A percentile compares a stretch with the other conserved stretches of the same genome.
phyloP scores from a whole-genome alignment of 768 basidiomycete species.

The Phlebiopsis flavidoalba region DNA sequence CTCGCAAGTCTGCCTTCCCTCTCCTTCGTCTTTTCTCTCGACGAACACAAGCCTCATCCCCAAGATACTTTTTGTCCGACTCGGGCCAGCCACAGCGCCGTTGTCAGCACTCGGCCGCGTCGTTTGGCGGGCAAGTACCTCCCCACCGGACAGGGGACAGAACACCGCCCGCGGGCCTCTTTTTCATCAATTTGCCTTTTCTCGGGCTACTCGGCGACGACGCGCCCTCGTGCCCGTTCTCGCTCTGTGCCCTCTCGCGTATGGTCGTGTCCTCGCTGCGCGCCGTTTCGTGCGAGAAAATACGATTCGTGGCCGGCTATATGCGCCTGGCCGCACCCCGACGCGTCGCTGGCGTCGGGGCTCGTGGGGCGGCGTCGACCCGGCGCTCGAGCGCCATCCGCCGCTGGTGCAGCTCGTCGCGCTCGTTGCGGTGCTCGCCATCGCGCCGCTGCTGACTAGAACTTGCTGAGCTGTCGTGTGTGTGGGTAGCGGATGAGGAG shows the following conservation, averaged over 20 bases:
- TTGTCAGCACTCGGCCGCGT: neutral
- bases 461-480: no score
- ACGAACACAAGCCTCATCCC: neutral
- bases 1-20: neutral
- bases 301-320: neutral
- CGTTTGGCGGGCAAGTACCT: neutral
- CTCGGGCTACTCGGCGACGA: neutral
- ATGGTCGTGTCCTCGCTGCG: neutral
- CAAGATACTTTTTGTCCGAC: constrained; percentile 2
- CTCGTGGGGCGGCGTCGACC: constrained; percentile 9
- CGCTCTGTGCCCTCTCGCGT: neutral
- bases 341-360: constrained; percentile 2
- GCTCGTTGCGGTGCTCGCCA: neutral
- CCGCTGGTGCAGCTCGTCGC: constrained; percentile 1
- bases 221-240: neutral
- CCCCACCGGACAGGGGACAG: neutral
- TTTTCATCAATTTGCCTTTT: neutral
- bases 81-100: neutral
- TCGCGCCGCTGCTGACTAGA: neutral
- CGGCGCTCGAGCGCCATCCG: neutral
- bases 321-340: neutral
- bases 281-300: neutral
- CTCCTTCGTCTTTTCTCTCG: neutral
- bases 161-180: neutral
- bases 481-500: neutral